Percentiles rank a stretch among this genome's conserved stretches.
Conservation (phyloP, 106 monocot genomes). For the Allium sativum region DNA sequence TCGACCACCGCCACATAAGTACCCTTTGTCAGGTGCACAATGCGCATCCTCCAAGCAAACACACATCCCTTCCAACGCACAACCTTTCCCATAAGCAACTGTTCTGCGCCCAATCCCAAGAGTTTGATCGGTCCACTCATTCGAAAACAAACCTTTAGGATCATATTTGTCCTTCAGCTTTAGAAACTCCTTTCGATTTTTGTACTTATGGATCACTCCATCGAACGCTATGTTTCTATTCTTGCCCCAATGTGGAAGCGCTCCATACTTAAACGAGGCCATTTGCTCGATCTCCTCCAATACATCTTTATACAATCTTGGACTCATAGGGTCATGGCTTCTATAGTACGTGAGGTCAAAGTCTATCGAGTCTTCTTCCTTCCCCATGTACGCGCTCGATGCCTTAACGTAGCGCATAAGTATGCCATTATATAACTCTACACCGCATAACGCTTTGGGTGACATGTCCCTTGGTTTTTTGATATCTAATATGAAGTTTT, state of each 20-base stretch:
- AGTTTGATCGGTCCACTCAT: conserved; percentile 58
- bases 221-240: conserved; percentile 30
- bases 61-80: conserved; percentile 41
- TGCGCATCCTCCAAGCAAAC: conserved; percentile 13
- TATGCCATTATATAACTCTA: no score
- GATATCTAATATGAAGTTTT: no score
- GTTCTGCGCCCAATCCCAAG: no score
- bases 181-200: conserved; percentile 16
- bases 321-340: conserved; percentile 35
- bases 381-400: no score
- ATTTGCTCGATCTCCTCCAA: conserved; percentile 82
- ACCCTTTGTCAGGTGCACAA: conserved; percentile 15
- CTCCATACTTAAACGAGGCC: conserved; percentile 59
- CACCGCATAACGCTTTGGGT: no score
- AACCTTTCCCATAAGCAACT: conserved; percentile 18
- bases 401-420: no score
- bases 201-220: conserved; percentile 31
- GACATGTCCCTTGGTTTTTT: no score
- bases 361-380: conserved; percentile 7
- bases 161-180: conserved; percentile 40
- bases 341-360: conserved; percentile 44
- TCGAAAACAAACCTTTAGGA: conserved; percentile 46
- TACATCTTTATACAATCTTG: conserved; percentile 43
- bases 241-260: conserved; percentile 9
- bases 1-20: conserved; percentile 10